phyloP scores from a whole-genome alignment of 2,329 filamentous ascomycete genomes.

The Mollisia scopiformis region DNA sequence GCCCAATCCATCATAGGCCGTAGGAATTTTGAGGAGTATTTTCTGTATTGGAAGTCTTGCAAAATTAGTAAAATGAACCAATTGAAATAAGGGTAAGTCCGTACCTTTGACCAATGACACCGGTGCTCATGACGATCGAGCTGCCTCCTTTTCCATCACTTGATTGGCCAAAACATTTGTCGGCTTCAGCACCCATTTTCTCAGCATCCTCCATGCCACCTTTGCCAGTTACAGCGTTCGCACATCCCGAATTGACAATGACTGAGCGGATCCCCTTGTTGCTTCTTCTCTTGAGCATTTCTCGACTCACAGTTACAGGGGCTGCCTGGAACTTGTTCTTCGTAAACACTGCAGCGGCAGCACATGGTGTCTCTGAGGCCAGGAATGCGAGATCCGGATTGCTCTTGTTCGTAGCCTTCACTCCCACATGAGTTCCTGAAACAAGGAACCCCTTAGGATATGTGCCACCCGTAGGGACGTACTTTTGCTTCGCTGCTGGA shows the following conservation, averaged over 20 bases:
- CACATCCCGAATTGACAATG: constrained; percentile 93
- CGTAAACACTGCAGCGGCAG: constrained; percentile 91
- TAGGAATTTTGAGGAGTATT: constrained; percentile 81
- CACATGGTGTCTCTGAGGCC: constrained; percentile 82
- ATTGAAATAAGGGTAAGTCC: neutral
- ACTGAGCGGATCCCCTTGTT: constrained; percentile 78
- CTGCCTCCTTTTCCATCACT: constrained; percentile 51
- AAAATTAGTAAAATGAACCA: constrained; percentile 19
- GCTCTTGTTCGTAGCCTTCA: constrained; percentile 89
- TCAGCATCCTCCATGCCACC: constrained; percentile 87
- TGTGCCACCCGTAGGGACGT: constrained; percentile 80
- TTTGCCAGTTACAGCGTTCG: constrained; percentile 94
- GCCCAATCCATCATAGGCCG: constrained; percentile 72
- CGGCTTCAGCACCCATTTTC: constrained; percentile 79
- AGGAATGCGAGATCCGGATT: constrained; percentile 91
- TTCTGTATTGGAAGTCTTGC: constrained; percentile 83
- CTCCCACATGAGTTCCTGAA: constrained; percentile 86
- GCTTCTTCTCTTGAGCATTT: constrained; percentile 67
- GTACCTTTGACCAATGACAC: constrained; percentile 91
- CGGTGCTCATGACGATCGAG: constrained; percentile 98
- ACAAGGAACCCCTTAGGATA: constrained; percentile 91
- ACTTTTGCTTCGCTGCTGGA: constrained; percentile 84
- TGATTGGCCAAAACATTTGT: constrained; percentile 60
- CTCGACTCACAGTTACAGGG: constrained; percentile 83
- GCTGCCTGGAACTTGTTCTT: constrained; percentile 98